Evolutionary conservation across 352 stramenopile species (phyloP), one percentile per base, ranked within the genome.

Genomic region (Thraustotheca clavata): DNA sequence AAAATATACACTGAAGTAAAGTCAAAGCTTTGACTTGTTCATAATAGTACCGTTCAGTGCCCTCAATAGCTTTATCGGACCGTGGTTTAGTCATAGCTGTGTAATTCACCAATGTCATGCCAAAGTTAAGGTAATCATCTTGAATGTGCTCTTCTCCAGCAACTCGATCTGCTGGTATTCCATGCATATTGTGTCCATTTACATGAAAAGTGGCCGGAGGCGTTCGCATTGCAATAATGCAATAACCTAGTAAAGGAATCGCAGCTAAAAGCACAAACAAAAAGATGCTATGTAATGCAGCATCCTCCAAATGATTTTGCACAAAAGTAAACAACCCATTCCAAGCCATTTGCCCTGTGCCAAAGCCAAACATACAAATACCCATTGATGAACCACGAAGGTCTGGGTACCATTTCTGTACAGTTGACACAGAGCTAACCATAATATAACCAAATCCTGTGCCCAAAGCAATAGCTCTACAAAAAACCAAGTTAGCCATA

Each of bases 61-160:
- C 41, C 1, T 32, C 38, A 5, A 54, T n/a, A 31, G 46, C 57
- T 5, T 5, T 22, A 18, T 65, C 8, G n/a, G 14, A 31, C 20
- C 46, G 36, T 12, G 47, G 24, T n/a, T 26, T 20, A 8, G 46
- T 43, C n/a, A 65, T 32, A 11, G 38, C 38, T 0, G 35, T 22
- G 39, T 65, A 63, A 41, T 63, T 63, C 39, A 63, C 36, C 9
- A 63, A 24, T 3, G 55, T 63, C 55, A 63, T 63, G 35, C 55
- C 55, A n/a, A 63, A 26, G 14, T 63, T 50, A 29, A 39, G 54
- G 24, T 35, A 63, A 26, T 63, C 39, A 29, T 63, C 39, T 29
- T 63, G 55, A 12, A 63, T 14, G 24, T 24, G 31, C 11, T 24
- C 34, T 18, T 9, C 2, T 6, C 43, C n/a, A 24, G 7, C 6